These are phyloP conservation scores for Escovopsis sp. DNA, from an alignment of 2,329 filamentous ascomycete species.

Conservation along the genomic window DNA sequence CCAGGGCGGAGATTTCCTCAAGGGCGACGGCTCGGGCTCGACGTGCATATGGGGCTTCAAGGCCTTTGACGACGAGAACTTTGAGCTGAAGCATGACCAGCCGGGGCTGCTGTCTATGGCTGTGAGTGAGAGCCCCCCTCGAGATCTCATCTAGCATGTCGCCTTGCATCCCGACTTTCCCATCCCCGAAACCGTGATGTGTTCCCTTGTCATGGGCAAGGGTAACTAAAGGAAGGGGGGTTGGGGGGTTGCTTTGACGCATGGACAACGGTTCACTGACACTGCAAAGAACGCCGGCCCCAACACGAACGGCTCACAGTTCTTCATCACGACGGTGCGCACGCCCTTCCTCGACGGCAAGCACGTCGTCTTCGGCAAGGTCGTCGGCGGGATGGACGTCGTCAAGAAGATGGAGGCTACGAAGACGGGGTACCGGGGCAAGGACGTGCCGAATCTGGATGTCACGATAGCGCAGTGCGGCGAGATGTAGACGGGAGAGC, in stretches of 20 bases:
- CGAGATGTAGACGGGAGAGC: constrained; percentile 67
- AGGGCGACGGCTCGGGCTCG: constrained; percentile 81
- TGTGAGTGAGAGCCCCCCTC: constrained; percentile 33
- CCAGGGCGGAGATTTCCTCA: constrained; percentile 90
- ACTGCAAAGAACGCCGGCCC: constrained; percentile 62
- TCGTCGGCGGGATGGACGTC: constrained; percentile 79
- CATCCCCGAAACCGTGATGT: no score
- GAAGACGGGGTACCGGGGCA: constrained; percentile 55
- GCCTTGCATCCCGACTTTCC: not conserved
- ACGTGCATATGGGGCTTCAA: constrained; percentile 76
- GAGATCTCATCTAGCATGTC: no score
- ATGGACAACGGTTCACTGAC: no score
- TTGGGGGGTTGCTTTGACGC: no score
- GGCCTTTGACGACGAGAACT: constrained; percentile 84
- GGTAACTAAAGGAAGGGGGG: no score
- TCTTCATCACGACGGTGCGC: constrained; percentile 86
- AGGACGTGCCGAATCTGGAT: constrained; percentile 74
- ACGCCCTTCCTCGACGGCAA: constrained; percentile 84
- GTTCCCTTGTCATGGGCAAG: no score
- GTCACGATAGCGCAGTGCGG: constrained; percentile 77
- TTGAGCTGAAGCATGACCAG: constrained; percentile 59
- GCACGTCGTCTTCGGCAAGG: constrained; percentile 89
- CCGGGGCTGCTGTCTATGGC: constrained; percentile 86
- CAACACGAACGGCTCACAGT: constrained; percentile 88
- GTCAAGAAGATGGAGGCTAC: constrained; percentile 87